Evolutionary conservation across 1,284 basidiomycete species (phyloP).

Genomic region (Porodaedalea pini): DNA sequence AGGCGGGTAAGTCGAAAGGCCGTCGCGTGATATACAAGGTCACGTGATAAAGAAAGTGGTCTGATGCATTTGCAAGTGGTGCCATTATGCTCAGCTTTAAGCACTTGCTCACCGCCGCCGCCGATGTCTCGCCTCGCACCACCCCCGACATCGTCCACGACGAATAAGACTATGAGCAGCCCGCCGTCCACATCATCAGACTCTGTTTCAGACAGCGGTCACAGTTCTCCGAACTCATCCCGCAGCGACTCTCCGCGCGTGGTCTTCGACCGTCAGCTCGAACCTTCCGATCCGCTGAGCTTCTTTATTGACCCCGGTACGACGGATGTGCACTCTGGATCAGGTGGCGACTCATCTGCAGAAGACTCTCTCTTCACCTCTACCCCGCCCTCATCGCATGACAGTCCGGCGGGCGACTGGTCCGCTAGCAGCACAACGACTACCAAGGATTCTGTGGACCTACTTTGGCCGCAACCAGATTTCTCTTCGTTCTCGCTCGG

Average conservation of each 20-base stretch:
- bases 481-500: constrained; percentile 11
- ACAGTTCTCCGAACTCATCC: constrained; percentile 17
- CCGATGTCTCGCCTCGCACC: background rate
- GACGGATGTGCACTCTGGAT: background rate
- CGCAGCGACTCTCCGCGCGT: constrained; percentile 10
- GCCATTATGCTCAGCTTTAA: background rate
- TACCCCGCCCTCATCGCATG: constrained; percentile 17
- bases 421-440: background rate
- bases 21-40: background rate
- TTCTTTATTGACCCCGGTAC: constrained; percentile 13
- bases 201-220: constrained; percentile 3
- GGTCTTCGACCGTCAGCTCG: constrained; percentile 9
- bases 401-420: constrained; percentile 10
- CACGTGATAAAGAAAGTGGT: background rate
- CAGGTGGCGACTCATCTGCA: constrained; percentile 12
- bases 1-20: too few relatives aligned
- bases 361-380: constrained; percentile 12
- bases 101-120: background rate
- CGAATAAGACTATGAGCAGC: constrained; percentile 2
- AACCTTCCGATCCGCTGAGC: constrained; percentile 12
- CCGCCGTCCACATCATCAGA: constrained; percentile 3
- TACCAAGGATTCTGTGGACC: background rate
- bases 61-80: background rate
- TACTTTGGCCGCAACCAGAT: constrained; percentile 6
- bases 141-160: background rate